Evolutionary conservation across 208 protist species (phyloP).

Genomic region (Acanthamoeba healyi): DNA sequence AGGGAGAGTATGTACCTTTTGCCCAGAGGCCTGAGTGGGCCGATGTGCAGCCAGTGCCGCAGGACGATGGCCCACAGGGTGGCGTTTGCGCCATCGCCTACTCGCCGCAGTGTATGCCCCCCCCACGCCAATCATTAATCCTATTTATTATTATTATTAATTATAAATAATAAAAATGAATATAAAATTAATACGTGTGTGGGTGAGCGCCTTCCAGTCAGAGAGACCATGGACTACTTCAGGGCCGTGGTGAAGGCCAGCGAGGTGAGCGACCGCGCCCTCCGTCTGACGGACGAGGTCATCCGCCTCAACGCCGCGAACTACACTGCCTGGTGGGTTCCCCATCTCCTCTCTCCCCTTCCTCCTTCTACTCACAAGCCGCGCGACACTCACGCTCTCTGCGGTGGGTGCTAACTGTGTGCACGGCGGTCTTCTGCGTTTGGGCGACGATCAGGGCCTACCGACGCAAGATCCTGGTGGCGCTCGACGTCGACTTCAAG

Average conservation of each 20-base stretch:
- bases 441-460: conserved; percentile 82
- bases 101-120: conserved; percentile 80
- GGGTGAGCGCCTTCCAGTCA: conserved; percentile 68
- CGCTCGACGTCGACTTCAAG: conserved; percentile 80
- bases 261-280: conserved; percentile 86
- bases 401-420: neutral
- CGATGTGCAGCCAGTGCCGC: conserved; percentile 88
- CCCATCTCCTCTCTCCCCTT: neutral
- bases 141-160: no score
- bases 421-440: no score
- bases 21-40: conserved; percentile 83
- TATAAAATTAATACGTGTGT: neutral
- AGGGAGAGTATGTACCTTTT: conserved; percentile 39
- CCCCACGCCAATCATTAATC: no score
- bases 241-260: conserved; percentile 86
- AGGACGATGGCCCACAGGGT: conserved; percentile 90
- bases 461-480: conserved; percentile 84
- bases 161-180: no score
- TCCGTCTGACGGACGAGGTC: conserved; percentile 88
- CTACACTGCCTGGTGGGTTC: conserved; percentile 92
- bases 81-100: conserved; percentile 90
- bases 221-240: conserved; percentile 91
- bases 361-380: no score
- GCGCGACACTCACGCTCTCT: neutral
- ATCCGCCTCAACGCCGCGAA: conserved; percentile 92